Percentiles rank a stretch among this genome's conserved stretches.
These are phyloP conservation scores for Areca catechu DNA, from an alignment of 176 grass and related monocot genomes.

Conservation along the genomic window DNA sequence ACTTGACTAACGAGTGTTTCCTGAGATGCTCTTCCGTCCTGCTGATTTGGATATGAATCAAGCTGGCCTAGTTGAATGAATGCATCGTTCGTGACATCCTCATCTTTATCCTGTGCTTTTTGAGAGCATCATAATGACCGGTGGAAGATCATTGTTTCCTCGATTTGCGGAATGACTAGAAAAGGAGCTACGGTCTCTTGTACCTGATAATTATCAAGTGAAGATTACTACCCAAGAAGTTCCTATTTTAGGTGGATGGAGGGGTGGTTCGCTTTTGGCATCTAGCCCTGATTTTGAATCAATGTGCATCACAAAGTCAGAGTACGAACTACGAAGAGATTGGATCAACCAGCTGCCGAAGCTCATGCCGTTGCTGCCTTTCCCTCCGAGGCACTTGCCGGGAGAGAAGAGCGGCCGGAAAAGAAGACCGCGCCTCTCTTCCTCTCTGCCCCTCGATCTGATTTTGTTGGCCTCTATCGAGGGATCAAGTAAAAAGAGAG, in stretches of 20 bases:
- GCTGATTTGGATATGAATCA: conserved; percentile 93
- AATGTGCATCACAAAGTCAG: conserved; percentile 69
- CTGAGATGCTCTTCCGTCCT: conserved; percentile 88
- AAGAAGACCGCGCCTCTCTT: too few relatives aligned
- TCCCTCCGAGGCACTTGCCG: too few relatives aligned
- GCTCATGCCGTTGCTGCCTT: too few relatives aligned
- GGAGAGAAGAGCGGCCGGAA: too few relatives aligned
- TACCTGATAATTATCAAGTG: conserved; percentile 60
- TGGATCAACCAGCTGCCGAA: conserved; percentile 66
- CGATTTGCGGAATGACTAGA: conserved; percentile 69
- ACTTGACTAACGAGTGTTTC: conserved; percentile 85
- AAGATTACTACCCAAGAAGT: conserved; percentile 87
- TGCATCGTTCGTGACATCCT: conserved; percentile 80
- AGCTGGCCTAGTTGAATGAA: conserved; percentile 89
- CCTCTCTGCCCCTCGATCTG: too few relatives aligned
- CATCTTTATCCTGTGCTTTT: conserved; percentile 76
- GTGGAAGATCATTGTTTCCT: conserved; percentile 83
- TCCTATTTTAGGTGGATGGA: conserved; percentile 78
- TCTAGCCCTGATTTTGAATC: conserved; percentile 73
- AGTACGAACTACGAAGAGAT: conserved; percentile 98
- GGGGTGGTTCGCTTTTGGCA: conserved; percentile 75
- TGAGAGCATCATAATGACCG: conserved; percentile 83
- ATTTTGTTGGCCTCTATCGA: too few relatives aligned
- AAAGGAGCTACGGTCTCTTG: conserved; percentile 79
- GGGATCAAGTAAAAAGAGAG: too few relatives aligned